Conservation (phyloP, 441 rosid genomes). For the Sinapis alba region DNA sequence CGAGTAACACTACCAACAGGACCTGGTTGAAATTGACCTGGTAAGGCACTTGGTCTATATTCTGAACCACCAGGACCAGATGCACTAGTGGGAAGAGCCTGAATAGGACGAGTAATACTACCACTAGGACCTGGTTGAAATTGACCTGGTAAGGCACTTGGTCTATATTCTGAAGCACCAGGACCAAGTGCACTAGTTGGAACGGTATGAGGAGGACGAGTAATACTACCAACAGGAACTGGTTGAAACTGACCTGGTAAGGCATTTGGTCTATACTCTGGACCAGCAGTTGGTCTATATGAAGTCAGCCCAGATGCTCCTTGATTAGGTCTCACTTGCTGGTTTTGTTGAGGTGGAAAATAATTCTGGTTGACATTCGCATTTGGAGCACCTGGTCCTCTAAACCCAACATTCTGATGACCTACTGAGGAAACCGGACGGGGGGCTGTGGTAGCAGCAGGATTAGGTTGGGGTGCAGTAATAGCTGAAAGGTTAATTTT, state of each 20-base stretch:
- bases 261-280: slow-evolving; percentile 57
- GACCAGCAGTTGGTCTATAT: slow-evolving; percentile 46
- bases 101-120: slow-evolving; percentile 50
- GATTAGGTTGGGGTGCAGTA: slow-evolving; percentile 49
- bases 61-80: slow-evolving; percentile 40
- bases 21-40: slow-evolving; percentile 49
- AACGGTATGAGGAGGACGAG: no score
- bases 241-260: slow-evolving; percentile 48
- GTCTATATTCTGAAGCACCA: slow-evolving; percentile 56
- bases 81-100: slow-evolving; percentile 44
- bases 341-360: slow-evolving; percentile 62
- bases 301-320: slow-evolving; percentile 38
- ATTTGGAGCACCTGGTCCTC: slow-evolving; percentile 68
- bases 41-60: slow-evolving; percentile 54
- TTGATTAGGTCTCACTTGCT: slow-evolving; percentile 47
- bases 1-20: slow-evolving; percentile 44
- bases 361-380: slow-evolving; percentile 51
- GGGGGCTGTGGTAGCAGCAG: slow-evolving; percentile 51
- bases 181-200: no score
- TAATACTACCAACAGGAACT: no score
- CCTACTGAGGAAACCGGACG: slow-evolving; percentile 45
- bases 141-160: slow-evolving; percentile 49
- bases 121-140: slow-evolving; percentile 45
- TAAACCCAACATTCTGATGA: slow-evolving; percentile 55
- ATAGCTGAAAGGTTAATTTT: slow-evolving; percentile 67